A percentile compares a stretch with the other conserved stretches of the same genome.
Evolutionary conservation across 2,329 filamentous ascomycete genomes (phyloP).

Genomic region (Arthroderma sp.): DNA sequence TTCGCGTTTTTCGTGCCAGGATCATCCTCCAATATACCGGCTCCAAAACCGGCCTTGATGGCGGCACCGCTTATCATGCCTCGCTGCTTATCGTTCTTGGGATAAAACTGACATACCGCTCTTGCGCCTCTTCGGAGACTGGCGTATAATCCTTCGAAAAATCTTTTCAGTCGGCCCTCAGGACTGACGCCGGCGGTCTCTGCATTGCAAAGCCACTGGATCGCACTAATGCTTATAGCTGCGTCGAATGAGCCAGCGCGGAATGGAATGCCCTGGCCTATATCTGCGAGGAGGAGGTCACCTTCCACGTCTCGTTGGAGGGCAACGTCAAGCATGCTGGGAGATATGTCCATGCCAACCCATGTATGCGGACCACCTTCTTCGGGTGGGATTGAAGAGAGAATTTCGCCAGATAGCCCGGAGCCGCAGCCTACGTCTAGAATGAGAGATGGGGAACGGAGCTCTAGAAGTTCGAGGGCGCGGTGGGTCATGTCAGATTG

Average conservation of each 20-base stretch:
- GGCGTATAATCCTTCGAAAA: slow-evolving; percentile 88
- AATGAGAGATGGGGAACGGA: slow-evolving; percentile 67
- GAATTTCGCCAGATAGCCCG: slow-evolving; percentile 85
- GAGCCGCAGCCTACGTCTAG: slow-evolving; percentile 96
- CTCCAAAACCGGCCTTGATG: slow-evolving; percentile 87
- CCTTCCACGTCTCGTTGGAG: slow-evolving; percentile 85
- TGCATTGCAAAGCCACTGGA: slow-evolving; percentile 98
- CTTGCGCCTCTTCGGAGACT: slow-evolving; percentile 69
- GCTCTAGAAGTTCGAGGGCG: slow-evolving; percentile 79
- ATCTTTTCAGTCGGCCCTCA: slow-evolving; percentile 62
- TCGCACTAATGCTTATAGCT: slow-evolving; percentile 83
- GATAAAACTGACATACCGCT: slow-evolving; percentile 95
- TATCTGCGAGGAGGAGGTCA: slow-evolving; percentile 86
- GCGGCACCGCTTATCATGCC: slow-evolving; percentile 86
- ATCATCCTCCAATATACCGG: slow-evolving; percentile 88
- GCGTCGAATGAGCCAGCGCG: slow-evolving; percentile 86
- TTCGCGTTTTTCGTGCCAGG: slow-evolving; percentile 93
- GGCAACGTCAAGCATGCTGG: slow-evolving; percentile 93
- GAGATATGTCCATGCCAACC: slow-evolving; percentile 93
- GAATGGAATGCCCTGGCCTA: slow-evolving; percentile 91
- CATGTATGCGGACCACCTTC: slow-evolving; percentile 81
- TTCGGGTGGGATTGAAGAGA: slow-evolving; percentile 55
- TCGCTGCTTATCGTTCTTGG: slow-evolving; percentile 84
- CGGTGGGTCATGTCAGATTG: slow-evolving; percentile 90
- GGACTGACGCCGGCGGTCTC: slow-evolving; percentile 76